These are phyloP conservation scores for Boletus bicolor DNA, from an alignment of 768 basidiomycete species.

Conservation along the genomic window DNA sequence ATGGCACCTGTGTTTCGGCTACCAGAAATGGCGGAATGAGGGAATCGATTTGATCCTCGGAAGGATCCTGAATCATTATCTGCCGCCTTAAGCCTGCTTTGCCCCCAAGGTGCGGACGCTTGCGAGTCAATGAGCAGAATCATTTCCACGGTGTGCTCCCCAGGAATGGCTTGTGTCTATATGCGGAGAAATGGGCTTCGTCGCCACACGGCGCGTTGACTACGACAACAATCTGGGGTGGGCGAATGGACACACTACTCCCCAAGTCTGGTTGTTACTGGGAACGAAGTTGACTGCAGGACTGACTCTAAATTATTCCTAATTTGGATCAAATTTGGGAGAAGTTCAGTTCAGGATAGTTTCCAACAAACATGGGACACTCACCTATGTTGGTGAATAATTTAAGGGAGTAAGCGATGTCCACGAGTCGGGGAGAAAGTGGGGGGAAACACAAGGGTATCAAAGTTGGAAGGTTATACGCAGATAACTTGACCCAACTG, in stretches of 20 bases:
- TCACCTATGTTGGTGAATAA: background rate
- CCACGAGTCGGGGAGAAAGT: background rate
- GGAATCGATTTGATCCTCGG: background rate
- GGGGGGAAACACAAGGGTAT: background rate
- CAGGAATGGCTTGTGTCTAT: background rate
- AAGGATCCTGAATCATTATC: background rate
- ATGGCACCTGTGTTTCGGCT: background rate
- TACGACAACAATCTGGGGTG: background rate
- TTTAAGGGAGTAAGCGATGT: background rate
- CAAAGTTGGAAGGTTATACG: background rate
- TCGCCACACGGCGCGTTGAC: background rate
- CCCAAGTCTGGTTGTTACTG: background rate
- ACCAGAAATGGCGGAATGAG: background rate
- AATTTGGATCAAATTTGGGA: background rate
- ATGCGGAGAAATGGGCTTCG: background rate
- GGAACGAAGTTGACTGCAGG: background rate
- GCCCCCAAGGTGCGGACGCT: background rate
- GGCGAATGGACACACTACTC: background rate
- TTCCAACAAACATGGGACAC: background rate
- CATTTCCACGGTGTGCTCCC: background rate
- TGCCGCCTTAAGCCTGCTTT: background rate
- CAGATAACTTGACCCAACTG: background rate
- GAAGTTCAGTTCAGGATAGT: background rate
- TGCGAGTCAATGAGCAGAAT: background rate
- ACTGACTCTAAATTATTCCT: background rate